A percentile compares a stretch with the other conserved stretches of the same genome.
These are phyloP conservation scores for Parmales sp. DNA, from an alignment of 108 stramenopile genomes.

Conservation along the genomic window DNA sequence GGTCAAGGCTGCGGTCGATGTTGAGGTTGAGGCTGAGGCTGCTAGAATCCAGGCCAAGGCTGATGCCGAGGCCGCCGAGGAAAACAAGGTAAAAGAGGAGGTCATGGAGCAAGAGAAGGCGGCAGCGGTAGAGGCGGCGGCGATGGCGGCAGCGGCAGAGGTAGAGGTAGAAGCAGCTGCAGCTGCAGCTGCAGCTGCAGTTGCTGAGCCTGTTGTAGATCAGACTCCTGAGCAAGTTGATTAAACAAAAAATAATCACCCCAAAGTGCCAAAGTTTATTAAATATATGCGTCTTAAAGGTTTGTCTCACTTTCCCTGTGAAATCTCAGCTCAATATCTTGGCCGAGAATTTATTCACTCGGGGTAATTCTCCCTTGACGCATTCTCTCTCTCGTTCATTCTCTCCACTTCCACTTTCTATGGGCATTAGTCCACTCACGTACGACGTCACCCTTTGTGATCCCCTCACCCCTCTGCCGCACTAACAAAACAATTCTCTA, in stretches of 20 bases:
- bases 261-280: background rate
- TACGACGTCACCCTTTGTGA: background rate
- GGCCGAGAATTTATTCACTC: too few relatives aligned
- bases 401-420: background rate
- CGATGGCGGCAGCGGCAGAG: background rate
- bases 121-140: background rate
- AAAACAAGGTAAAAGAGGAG: background rate
- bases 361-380: too few relatives aligned
- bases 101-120: background rate
- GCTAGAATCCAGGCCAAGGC: background rate
- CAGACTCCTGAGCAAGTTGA: too few relatives aligned
- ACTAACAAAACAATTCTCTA: background rate
- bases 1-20: too few relatives aligned
- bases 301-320: too few relatives aligned
- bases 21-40: too few relatives aligned
- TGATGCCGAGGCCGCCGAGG: background rate
- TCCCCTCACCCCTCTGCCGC: background rate
- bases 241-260: background rate
- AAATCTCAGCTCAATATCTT: too few relatives aligned
- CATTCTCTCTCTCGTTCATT: too few relatives aligned
- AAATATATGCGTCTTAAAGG: too few relatives aligned
- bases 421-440: background rate
- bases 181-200: too few relatives aligned
- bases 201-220: too few relatives aligned
- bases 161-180: too few relatives aligned